phyloP scores from a whole-genome alignment of 129 eudicot genomes.

The Tanacetum coccineum region DNA sequence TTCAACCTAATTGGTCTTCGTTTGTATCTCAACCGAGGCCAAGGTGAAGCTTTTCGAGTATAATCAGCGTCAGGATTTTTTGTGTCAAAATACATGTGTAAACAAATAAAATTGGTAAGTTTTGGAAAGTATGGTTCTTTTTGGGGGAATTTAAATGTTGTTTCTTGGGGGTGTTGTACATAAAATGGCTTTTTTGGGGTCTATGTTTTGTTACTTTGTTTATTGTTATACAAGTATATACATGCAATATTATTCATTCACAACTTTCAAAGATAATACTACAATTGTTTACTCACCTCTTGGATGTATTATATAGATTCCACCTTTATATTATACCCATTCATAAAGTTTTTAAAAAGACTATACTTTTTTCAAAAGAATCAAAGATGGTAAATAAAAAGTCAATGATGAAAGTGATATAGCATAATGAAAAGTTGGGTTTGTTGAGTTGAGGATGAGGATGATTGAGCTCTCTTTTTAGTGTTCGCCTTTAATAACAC shows the following conservation, averaged over 20 bases:
- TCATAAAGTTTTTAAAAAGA: not conserved
- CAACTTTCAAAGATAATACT: not conserved
- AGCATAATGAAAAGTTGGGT: conserved; percentile 27
- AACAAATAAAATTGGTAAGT: conserved; percentile 20
- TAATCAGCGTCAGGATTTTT: not conserved
- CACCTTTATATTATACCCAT: not conserved
- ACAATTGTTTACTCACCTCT: not conserved
- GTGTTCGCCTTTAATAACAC: conserved; percentile 22
- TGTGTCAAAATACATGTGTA: conserved; percentile 1
- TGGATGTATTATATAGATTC: not conserved
- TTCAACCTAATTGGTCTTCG: conserved; percentile 33
- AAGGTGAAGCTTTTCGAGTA: not conserved
- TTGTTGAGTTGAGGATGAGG: conserved; percentile 22
- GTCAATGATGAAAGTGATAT: conserved; percentile 19
- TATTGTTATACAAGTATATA: not conserved
- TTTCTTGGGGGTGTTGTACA: conserved; percentile 10
- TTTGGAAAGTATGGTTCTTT: not conserved
- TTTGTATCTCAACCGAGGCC: conserved; percentile 35
- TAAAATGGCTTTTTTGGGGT: conserved; percentile 20
- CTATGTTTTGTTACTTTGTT: conserved; percentile 2
- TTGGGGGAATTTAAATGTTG: not conserved
- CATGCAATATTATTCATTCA: conserved; percentile 12
- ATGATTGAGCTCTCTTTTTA: conserved; percentile 4
- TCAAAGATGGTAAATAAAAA: not conserved
- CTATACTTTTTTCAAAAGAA: not conserved